Base-by-base conservation (phyloP, 2,329 filamentous ascomycete genomes). In the Cordyceps fumosorosea region DNA sequence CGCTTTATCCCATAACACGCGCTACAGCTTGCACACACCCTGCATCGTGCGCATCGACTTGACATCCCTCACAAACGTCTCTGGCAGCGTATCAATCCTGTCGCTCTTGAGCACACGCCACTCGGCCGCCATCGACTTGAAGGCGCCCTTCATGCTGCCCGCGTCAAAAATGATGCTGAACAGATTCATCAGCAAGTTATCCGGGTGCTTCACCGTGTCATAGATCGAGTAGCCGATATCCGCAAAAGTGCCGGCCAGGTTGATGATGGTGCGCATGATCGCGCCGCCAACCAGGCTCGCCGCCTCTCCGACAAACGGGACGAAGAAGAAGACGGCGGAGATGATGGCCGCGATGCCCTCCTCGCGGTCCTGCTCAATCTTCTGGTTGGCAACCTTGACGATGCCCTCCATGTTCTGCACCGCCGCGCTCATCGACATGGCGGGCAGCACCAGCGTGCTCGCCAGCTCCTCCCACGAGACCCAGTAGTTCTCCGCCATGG, bases 331-430 rank as follows among this genome's bases (percentile, higher is more conserved):
- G 29, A 62, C 16, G 24, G 59, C 12, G 11, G 42, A 14, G 29
- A 62, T 56, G 20, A 55, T 56, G 42, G 52, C 32, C 3, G 59
- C 59, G 45, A 62, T 62, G 42, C 42, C 53, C 44, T 55, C 51
- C 42, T 62, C 10, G 20, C 59, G 59, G 32, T 56, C 51, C 72
- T 92, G 89, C 0, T 83, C 78, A 52, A 95, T 87, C 73, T 93
- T 93, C 61, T 62, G 42, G 52, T 62, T 22, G 7, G 59, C 59
- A n/a, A 62, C 42, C 53, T 62, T 50, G 44, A 62, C 59, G 45
- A 56, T 56, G 32, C 45, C 45, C 52, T 56, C 45, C 59, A 62
- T 62, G 44, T 40, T 56, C 29, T 50, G 7, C 8, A 55, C 53
- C 14, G 59, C 59, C 12, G 59, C 18, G 53, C 51, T 56, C 59